Percentiles rank a stretch among this genome's conserved stretches.
phyloP scores from a whole-genome alignment of 2,329 filamentous ascomycete species.

The Penicillium verrucosum region DNA sequence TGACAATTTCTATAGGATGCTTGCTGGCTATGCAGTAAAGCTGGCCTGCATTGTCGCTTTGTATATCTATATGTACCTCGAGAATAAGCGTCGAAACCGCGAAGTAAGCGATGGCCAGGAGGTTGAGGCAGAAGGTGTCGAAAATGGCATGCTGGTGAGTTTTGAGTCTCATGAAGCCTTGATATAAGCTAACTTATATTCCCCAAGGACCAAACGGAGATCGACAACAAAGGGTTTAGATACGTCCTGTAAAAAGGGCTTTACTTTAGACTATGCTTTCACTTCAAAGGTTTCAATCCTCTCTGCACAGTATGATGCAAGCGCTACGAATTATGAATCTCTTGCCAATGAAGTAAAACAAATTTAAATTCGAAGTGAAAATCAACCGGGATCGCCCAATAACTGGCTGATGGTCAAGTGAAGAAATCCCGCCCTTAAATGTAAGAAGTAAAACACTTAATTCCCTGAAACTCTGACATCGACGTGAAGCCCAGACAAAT shows the following conservation, averaged over 20 bases:
- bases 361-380: not conserved
- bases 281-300: not conserved
- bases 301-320: not conserved
- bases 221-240: slow-evolving; percentile 55
- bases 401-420: too few relatives aligned
- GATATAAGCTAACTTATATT: not conserved
- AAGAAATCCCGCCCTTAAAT: not conserved
- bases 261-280: not conserved
- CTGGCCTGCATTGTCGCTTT: slow-evolving; percentile 49
- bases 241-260: slow-evolving; percentile 44
- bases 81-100: slow-evolving; percentile 54
- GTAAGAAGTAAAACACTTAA: not conserved
- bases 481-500: not conserved
- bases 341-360: not conserved
- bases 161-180: not conserved
- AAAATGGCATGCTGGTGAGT: slow-evolving; percentile 52
- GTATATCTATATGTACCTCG: slow-evolving; percentile 55
- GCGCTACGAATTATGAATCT: not conserved
- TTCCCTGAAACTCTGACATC: not conserved
- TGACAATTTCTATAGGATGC: slow-evolving; percentile 43
- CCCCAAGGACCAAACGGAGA: slow-evolving; percentile 48
- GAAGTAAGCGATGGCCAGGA: slow-evolving; percentile 42
- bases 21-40: slow-evolving; percentile 56
- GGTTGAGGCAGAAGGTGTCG: slow-evolving; percentile 51
- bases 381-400: not conserved